Evolutionary conservation across 2,329 filamentous ascomycete species (phyloP).

Genomic region (Fusarium compactum): DNA sequence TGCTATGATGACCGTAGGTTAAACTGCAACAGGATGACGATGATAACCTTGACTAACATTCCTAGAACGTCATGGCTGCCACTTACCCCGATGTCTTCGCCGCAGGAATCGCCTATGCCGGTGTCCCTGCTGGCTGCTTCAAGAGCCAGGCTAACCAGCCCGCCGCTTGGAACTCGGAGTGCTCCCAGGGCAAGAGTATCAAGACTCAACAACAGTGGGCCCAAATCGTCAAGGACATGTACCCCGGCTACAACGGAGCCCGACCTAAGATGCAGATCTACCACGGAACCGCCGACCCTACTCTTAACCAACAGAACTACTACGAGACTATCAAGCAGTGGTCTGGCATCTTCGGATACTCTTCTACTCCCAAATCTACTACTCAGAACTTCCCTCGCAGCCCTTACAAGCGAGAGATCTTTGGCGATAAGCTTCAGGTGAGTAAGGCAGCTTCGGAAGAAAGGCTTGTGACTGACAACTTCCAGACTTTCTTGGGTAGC

Average conservation of each 20-base stretch:
- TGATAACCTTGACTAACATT: accelerated
- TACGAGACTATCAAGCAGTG: constrained; percentile 26
- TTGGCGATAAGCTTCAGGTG: constrained; percentile 20
- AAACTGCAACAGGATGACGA: accelerated
- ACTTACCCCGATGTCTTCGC: constrained; percentile 17
- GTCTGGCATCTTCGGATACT: constrained; percentile 21
- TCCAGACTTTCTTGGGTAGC: constrained; percentile 7
- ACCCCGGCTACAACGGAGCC: constrained; percentile 16
- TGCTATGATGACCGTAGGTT: constrained; percentile 24
- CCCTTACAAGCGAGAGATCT: constrained; percentile 18
- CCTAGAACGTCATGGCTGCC: constrained; percentile 16
- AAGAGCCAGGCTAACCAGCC: constrained; percentile 10
- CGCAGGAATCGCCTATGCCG: constrained; percentile 17
- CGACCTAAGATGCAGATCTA: constrained; percentile 25
- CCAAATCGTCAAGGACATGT: constrained; percentile 25
- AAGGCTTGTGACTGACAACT: neutral
- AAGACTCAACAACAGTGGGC: constrained; percentile 17
- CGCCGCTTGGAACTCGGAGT: constrained; percentile 18
- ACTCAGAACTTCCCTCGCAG: constrained; percentile 18
- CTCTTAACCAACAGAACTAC: constrained; percentile 21
- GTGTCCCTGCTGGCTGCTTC: constrained; percentile 19
- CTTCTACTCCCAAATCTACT: constrained; percentile 4
- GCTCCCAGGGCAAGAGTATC: constrained; percentile 8
- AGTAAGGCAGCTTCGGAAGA: accelerated
- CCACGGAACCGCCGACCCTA: constrained; percentile 12